Evolutionary conservation across 2,329 filamentous ascomycete genomes (phyloP).

Genomic region (Fusarium robinianum): DNA sequence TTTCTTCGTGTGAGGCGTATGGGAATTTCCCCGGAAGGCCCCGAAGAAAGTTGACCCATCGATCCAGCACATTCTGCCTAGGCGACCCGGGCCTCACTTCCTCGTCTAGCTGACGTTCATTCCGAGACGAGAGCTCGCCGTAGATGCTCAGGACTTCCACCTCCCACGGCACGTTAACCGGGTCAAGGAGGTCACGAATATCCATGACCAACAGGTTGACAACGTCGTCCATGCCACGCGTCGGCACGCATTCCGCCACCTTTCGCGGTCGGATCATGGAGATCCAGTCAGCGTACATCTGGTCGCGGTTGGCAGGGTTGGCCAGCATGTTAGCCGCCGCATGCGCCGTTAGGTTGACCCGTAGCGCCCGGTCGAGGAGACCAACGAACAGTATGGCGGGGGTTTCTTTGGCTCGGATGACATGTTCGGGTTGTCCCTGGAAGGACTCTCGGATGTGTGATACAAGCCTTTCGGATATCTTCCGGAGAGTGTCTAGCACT

Average conservation of each 20-base stretch:
- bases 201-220: slow-evolving; percentile 67
- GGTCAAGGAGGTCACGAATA: slow-evolving; percentile 71
- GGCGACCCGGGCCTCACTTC: slow-evolving; percentile 38
- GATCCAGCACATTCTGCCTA: slow-evolving; percentile 72
- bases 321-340: slow-evolving; percentile 92
- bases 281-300: slow-evolving; percentile 95
- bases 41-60: slow-evolving; percentile 75
- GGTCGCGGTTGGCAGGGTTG: slow-evolving; percentile 84
- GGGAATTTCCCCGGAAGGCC: slow-evolving; percentile 73
- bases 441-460: slow-evolving; percentile 84
- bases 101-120: slow-evolving; percentile 44
- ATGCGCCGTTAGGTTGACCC: slow-evolving; percentile 92
- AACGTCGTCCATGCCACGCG: slow-evolving; percentile 67
- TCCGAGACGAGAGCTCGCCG: slow-evolving; percentile 58
- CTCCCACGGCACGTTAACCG: slow-evolving; percentile 68
- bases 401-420: slow-evolving; percentile 82
- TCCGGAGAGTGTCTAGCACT: slow-evolving; percentile 84
- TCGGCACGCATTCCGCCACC: slow-evolving; percentile 65
- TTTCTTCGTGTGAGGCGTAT: slow-evolving; percentile 70
- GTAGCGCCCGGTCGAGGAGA: slow-evolving; percentile 81
- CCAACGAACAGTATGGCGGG: slow-evolving; percentile 88
- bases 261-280: slow-evolving; percentile 66
- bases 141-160: slow-evolving; percentile 65
- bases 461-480: slow-evolving; percentile 81
- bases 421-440: slow-evolving; percentile 80